Percentiles rank a stretch among this genome's conserved stretches.
These are phyloP conservation scores for Musa troglodytarum DNA, from an alignment of 176 grass and related monocot species.

Conservation along the genomic window DNA sequence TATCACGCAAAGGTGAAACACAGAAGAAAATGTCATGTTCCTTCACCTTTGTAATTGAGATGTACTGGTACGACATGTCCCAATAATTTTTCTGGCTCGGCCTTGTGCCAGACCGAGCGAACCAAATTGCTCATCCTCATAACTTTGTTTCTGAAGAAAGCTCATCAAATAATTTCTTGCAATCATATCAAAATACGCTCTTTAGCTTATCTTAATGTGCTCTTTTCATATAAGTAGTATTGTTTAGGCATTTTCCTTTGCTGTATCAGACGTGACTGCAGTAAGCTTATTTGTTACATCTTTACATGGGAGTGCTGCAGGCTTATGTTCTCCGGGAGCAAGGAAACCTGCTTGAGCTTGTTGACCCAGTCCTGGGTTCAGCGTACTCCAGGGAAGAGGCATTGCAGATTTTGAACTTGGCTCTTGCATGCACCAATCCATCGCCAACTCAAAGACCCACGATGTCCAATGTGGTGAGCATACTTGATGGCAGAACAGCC, in stretches of 20 bases:
- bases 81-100: not conserved
- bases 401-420: constrained; percentile 42
- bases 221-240: not conserved
- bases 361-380: constrained; percentile 49
- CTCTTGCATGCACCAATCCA: constrained; percentile 56
- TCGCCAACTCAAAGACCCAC: constrained; percentile 43
- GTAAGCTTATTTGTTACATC: not conserved
- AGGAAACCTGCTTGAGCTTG: constrained; percentile 58
- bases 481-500: constrained; percentile 25
- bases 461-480: constrained; percentile 67
- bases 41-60: not conserved
- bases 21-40: too few species aligned
- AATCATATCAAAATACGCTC: too few species aligned
- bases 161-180: too few species aligned
- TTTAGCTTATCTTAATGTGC: too few species aligned
- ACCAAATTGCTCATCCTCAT: too few species aligned
- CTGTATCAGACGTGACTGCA: too few species aligned
- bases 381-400: constrained; percentile 51
- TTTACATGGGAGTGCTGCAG: constrained; percentile 19
- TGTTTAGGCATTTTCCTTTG: not conserved
- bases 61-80: not conserved
- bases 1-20: too few species aligned
- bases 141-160: too few species aligned
- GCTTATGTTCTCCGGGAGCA: constrained; percentile 55
- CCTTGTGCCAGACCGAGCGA: too few species aligned